Percentiles rank a stretch among this genome's conserved stretches.
These are phyloP conservation scores for Tuber indicum DNA, from an alignment of 495 filamentous ascomycete species.

Conservation along the genomic window DNA sequence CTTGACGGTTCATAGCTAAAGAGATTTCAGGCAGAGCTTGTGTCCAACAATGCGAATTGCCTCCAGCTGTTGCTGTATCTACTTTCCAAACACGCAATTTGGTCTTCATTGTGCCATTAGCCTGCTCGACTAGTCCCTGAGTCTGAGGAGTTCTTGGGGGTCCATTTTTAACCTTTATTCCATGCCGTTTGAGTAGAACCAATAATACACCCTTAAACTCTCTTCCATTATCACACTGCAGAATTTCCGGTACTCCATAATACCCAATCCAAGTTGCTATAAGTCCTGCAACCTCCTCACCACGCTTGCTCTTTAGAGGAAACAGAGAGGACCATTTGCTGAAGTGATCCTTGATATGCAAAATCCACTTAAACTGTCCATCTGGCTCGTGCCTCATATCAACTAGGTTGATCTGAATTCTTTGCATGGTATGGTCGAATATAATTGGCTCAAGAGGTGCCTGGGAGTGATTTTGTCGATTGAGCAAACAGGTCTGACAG, in stretches of 20 bases:
- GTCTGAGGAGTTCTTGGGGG: not conserved
- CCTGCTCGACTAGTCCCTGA: slow-evolving; percentile 18
- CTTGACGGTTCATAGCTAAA: slow-evolving; percentile 5
- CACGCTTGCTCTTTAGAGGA: slow-evolving; percentile 1
- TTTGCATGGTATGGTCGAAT: not conserved
- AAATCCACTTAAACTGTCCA: slow-evolving; percentile 6
- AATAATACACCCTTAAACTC: slow-evolving; percentile 22
- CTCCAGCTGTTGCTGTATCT: slow-evolving; percentile 31
- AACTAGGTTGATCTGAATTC: not conserved
- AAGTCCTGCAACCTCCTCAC: not conserved
- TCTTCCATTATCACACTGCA: slow-evolving; percentile 25
- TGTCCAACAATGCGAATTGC: not conserved
- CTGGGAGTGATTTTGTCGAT: too few relatives aligned
- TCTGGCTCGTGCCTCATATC: not conserved
- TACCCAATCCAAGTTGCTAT: slow-evolving; percentile 12
- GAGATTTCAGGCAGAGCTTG: not conserved
- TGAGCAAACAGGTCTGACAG: too few relatives aligned
- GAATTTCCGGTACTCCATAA: slow-evolving; percentile 13
- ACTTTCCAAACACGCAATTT: slow-evolving; percentile 31
- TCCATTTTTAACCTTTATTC: slow-evolving; percentile 24
- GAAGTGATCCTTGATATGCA: slow-evolving; percentile 37
- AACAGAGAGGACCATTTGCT: slow-evolving; percentile 16
- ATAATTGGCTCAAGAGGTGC: not conserved
- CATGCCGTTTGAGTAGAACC: slow-evolving; percentile 8
- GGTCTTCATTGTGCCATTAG: slow-evolving; percentile 18